These are phyloP conservation scores for Nannizziopsis arthrosporioides DNA, from an alignment of 2,329 filamentous ascomycete genomes.

Conservation along the genomic window DNA sequence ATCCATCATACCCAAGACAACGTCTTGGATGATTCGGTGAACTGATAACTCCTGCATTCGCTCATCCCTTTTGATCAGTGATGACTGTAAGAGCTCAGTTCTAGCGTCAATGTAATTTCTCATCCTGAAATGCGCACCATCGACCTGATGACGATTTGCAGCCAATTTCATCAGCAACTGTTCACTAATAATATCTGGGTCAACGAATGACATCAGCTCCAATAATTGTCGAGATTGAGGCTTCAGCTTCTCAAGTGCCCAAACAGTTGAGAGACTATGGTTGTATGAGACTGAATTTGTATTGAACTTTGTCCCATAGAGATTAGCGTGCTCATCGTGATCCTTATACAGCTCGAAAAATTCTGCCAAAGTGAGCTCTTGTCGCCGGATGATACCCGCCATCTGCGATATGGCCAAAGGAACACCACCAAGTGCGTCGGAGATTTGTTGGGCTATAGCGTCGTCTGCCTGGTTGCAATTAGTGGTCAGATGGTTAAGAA, in stretches of 20 bases:
- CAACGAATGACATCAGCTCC: conserved; percentile 17
- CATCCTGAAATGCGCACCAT: conserved; percentile 13
- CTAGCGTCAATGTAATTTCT: conserved; percentile 17
- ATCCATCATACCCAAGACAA: conserved; percentile 17
- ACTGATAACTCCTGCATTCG: conserved; percentile 17
- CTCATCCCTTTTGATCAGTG: conserved; percentile 19
- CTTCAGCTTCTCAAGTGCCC: conserved; percentile 16
- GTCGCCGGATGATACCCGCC: conserved; percentile 17
- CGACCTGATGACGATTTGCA: conserved; percentile 4
- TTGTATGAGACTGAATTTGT: conserved; percentile 10
- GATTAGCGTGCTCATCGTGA: conserved; percentile 10
- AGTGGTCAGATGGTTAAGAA: conserved; percentile 5
- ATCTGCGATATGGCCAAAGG: conserved; percentile 19
- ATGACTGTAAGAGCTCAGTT: conserved; percentile 19
- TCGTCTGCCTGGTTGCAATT: conserved; percentile 5
- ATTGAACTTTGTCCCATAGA: conserved; percentile 10
- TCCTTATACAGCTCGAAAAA: conserved; percentile 14
- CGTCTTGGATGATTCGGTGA: conserved; percentile 22
- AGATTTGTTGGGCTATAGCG: conserved; percentile 12
- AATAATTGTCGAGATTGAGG: conserved; percentile 11
- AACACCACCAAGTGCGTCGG: conserved; percentile 14
- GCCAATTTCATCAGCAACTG: conserved; percentile 11
- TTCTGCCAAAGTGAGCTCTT: conserved; percentile 14
- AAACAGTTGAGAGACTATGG: conserved; percentile 16
- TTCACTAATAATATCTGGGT: conserved; percentile 19